Percentiles rank a stretch among this genome's conserved stretches.
Conservation (phyloP, 305 asterid genomes). For the Solanum hybrid region DNA sequence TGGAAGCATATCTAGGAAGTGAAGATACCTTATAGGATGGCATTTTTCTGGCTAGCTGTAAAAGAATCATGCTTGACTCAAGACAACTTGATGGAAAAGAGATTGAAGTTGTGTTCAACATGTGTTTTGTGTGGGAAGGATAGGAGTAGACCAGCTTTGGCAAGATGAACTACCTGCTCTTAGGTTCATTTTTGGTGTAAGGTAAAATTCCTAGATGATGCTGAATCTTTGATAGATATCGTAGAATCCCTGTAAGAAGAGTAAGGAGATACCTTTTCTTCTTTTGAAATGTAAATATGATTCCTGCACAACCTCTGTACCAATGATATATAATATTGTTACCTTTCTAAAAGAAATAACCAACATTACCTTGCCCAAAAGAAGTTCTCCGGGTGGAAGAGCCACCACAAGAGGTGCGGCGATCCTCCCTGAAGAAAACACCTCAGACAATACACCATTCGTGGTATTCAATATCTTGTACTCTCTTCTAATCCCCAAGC, state of each 20-base stretch:
- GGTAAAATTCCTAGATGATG: not conserved
- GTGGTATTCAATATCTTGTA: constrained; percentile 71
- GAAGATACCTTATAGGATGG: not conserved
- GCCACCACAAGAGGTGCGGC: constrained; percentile 92
- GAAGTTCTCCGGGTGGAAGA: constrained; percentile 89
- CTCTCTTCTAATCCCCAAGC: constrained; percentile 81
- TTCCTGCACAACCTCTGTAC: too few species aligned
- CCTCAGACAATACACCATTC: constrained; percentile 81
- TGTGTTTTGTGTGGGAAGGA: not conserved
- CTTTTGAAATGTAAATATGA: too few species aligned
- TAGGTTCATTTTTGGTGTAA: not conserved
- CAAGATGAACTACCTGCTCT: not conserved
- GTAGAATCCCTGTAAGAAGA: not conserved
- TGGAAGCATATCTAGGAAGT: not conserved
- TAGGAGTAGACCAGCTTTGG: not conserved
- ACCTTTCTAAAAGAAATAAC: not conserved
- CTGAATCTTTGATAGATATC: not conserved
- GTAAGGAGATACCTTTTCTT: not conserved
- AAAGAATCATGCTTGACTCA: not conserved
- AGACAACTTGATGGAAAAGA: not conserved
- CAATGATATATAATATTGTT: not conserved
- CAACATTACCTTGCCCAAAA: constrained; percentile 71
- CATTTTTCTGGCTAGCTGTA: not conserved
- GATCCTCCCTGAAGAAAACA: constrained; percentile 89
- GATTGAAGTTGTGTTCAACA: not conserved